phyloP scores from a whole-genome alignment of 768 basidiomycete genomes.

The Termitomyces sp. region DNA sequence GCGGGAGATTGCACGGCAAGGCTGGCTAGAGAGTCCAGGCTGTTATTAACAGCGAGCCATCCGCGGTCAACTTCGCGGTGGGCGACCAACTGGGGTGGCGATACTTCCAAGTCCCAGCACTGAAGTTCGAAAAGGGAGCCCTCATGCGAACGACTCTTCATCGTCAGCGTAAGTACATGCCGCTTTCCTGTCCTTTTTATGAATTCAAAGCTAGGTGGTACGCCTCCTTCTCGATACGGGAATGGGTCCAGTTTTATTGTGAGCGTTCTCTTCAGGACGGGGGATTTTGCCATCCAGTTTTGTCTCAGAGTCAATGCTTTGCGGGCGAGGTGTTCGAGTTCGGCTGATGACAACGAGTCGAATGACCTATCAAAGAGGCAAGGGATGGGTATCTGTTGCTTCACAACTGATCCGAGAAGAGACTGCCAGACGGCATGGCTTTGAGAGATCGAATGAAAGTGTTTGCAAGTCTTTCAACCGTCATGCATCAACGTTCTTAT shows the following conservation, averaged over 20 bases:
- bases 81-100: slow-evolving; percentile 39
- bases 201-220: slow-evolving; percentile 38
- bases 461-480: slow-evolving; percentile 42
- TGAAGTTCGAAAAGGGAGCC: slow-evolving; percentile 36
- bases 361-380: slow-evolving; percentile 27
- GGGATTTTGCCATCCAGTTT: slow-evolving; percentile 47
- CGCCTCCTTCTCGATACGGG: slow-evolving; percentile 28
- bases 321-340: slow-evolving; percentile 41
- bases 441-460: slow-evolving; percentile 38
- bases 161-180: slow-evolving; percentile 45
- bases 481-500: neutral
- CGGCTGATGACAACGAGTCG: slow-evolving; percentile 31
- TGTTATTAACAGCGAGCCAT: slow-evolving; percentile 46
- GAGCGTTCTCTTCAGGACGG: slow-evolving; percentile 24
- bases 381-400: slow-evolving; percentile 44
- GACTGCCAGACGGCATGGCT: slow-evolving; percentile 47
- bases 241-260: slow-evolving; percentile 19
- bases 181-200: slow-evolving; percentile 37
- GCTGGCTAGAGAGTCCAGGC: slow-evolving; percentile 25
- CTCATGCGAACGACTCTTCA: slow-evolving; percentile 11
- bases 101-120: slow-evolving; percentile 50
- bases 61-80: slow-evolving; percentile 31
- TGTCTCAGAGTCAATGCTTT: slow-evolving; percentile 39
- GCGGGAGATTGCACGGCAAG: slow-evolving; percentile 41
- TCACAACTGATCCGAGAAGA: slow-evolving; percentile 38